Percentiles rank a stretch among this genome's conserved stretches.
These are phyloP conservation scores for Suillus luteus DNA, from an alignment of 768 basidiomycete species.

Conservation along the genomic window DNA sequence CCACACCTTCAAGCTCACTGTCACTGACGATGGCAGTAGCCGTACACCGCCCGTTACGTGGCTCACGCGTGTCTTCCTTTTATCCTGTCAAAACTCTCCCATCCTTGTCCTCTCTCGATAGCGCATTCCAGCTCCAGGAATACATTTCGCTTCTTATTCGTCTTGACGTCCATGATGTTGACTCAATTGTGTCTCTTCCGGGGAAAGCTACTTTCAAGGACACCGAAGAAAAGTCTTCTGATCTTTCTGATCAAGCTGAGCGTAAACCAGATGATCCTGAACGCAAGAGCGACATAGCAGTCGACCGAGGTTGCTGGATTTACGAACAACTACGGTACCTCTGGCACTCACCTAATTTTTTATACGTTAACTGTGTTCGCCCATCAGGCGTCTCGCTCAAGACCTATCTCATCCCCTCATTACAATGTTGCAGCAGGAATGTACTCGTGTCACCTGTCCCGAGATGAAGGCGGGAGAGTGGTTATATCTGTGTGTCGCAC, in stretches of 20 bases:
- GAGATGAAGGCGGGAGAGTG: conserved; percentile 99
- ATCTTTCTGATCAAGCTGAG: conserved; percentile 31
- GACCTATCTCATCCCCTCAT: conserved; percentile 86
- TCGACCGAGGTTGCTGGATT: conserved; percentile 86
- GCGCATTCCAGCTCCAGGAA: conserved; percentile 93
- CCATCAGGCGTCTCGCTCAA: conserved; percentile 75
- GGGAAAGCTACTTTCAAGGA: conserved; percentile 41
- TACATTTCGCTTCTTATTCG: conserved; percentile 89
- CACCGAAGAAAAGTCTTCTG: conserved; percentile 22
- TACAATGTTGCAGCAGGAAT: conserved; percentile 83
- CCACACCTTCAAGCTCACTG: conserved; percentile 15
- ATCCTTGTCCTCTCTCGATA: conserved; percentile 73
- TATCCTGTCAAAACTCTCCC: conserved; percentile 76
- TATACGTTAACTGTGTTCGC: conserved; percentile 8
- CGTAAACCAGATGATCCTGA: conserved; percentile 33
- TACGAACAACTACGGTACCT: conserved; percentile 64
- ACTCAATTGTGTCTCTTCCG: conserved; percentile 77
- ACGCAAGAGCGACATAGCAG: conserved; percentile 51
- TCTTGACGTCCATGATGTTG: conserved; percentile 85
- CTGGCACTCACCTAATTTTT: background rate
- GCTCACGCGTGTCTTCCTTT: conserved; percentile 77
- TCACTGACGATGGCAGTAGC: conserved; percentile 34
- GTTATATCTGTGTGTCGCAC: conserved; percentile 94
- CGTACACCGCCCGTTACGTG: conserved; percentile 70
- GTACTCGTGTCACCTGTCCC: conserved; percentile 83